Conservation (phyloP, 306 rosid genomes). For the Prunus mira region DNA sequence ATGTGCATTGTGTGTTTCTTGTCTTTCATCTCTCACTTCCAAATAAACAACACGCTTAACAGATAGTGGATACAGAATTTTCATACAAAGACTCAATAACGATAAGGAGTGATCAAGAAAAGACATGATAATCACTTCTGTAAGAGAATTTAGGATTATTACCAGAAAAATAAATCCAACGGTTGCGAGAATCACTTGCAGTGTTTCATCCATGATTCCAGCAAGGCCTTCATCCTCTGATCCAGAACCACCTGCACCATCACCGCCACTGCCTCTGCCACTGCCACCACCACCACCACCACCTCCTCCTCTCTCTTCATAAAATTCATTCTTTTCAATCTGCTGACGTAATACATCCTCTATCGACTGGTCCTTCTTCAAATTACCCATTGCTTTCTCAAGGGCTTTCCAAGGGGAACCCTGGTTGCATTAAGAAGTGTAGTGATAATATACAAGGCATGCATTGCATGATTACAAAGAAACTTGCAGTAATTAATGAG, state of each 20-base stretch:
- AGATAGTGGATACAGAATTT: too few relatives aligned
- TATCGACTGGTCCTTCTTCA: slow-evolving; percentile 48
- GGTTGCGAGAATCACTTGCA: slow-evolving; percentile 72
- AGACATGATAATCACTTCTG: neutral
- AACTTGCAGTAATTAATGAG: neutral
- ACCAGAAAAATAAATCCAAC: slow-evolving; percentile 71
- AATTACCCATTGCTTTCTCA: slow-evolving; percentile 19
- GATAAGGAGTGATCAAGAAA: neutral
- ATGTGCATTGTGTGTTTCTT: too few relatives aligned
- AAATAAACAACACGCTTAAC: too few relatives aligned
- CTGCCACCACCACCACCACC: slow-evolving; percentile 37
- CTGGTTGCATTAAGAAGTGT: slow-evolving; percentile 15
- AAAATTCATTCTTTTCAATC: slow-evolving; percentile 51
- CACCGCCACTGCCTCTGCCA: slow-evolving; percentile 19
- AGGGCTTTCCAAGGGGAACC: slow-evolving; percentile 31
- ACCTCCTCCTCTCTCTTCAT: slow-evolving; percentile 44
- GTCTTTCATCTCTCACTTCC: too few relatives aligned
- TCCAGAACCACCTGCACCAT: slow-evolving; percentile 40
- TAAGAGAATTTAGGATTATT: slow-evolving; percentile 12
- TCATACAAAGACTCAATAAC: neutral
- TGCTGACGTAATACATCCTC: slow-evolving; percentile 60
- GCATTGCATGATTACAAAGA: neutral
- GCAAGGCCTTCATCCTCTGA: slow-evolving; percentile 50
- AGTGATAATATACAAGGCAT: neutral
- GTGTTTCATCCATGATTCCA: slow-evolving; percentile 57